Conservation (phyloP, 1,139 yeast species). For the Schizosaccharomyces versatilis region DNA sequence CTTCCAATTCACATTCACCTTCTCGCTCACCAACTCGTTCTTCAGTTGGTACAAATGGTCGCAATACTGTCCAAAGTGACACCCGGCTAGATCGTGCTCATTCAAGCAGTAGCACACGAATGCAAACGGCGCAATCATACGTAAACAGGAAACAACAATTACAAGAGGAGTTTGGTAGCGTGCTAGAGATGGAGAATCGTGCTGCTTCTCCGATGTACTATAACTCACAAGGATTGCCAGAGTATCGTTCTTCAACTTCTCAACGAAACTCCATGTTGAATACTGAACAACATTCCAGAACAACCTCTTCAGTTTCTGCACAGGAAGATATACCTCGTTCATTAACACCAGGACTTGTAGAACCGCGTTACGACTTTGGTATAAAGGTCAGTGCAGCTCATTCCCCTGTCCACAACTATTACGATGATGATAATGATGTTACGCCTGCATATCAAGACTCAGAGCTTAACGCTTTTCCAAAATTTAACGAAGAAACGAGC, state of each 20-base stretch:
- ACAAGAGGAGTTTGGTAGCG: conserved; percentile 2
- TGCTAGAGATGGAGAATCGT: not conserved
- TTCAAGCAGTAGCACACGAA: too few species aligned
- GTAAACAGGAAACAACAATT: not conserved
- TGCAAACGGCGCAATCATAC: too few species aligned
- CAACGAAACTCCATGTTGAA: not conserved
- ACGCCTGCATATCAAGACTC: not conserved
- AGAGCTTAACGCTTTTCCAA: not conserved
- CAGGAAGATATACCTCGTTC: not conserved
- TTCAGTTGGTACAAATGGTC: too few species aligned
- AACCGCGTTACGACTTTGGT: not conserved
- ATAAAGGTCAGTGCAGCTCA: not conserved
- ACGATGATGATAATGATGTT: not conserved
- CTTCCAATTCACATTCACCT: too few species aligned
- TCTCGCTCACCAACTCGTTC: too few species aligned
- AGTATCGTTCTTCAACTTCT: too few species aligned
- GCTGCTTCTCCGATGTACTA: not conserved
- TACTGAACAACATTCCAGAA: not conserved
- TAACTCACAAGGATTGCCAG: too few species aligned
- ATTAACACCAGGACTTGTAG: not conserved
- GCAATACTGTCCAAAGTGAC: too few species aligned
- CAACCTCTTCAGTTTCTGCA: not conserved
- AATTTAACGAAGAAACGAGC: not conserved
- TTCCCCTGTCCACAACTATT: not conserved
- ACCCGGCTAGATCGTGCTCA: too few species aligned